A percentile compares a stretch with the other conserved stretches of the same genome.
These are phyloP conservation scores for Botrytis fragariae DNA, from an alignment of 2,329 filamentous ascomycete genomes.

Conservation along the genomic window DNA sequence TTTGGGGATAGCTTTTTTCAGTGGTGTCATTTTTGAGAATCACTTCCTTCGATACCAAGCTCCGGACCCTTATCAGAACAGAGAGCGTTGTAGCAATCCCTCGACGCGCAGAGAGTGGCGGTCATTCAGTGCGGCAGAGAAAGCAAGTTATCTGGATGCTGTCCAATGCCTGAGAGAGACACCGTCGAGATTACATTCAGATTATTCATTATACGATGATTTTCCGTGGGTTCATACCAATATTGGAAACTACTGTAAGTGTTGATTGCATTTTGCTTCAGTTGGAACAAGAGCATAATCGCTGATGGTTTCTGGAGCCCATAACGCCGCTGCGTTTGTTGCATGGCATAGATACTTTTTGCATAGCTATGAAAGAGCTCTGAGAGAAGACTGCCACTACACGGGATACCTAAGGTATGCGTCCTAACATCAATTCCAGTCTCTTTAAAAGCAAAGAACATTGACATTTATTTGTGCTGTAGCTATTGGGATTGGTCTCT, in stretches of 20 bases:
- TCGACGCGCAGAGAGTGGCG: background rate
- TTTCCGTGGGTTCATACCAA: background rate
- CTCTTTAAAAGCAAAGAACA: no score
- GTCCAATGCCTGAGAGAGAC: background rate
- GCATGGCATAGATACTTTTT: background rate
- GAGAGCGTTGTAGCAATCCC: no score
- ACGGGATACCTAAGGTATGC: background rate
- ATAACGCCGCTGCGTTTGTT: background rate
- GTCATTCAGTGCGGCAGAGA: background rate
- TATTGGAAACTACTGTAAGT: background rate
- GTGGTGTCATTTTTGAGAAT: no score
- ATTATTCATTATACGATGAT: background rate
- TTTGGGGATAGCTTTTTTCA: no score
- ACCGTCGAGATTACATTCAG: background rate
- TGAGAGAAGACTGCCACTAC: background rate
- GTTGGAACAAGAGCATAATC: background rate
- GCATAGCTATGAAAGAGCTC: background rate
- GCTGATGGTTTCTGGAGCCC: background rate
- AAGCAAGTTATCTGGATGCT: background rate
- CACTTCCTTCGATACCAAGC: no score
- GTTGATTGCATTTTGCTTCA: background rate
- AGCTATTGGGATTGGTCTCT: no score
- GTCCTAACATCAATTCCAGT: no score
- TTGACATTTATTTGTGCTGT: no score
- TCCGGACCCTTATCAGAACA: no score